Percentiles rank a stretch among this genome's conserved stretches.
These are phyloP conservation scores for Agrocybe pediades DNA, from an alignment of 768 basidiomycete species.

Conservation along the genomic window DNA sequence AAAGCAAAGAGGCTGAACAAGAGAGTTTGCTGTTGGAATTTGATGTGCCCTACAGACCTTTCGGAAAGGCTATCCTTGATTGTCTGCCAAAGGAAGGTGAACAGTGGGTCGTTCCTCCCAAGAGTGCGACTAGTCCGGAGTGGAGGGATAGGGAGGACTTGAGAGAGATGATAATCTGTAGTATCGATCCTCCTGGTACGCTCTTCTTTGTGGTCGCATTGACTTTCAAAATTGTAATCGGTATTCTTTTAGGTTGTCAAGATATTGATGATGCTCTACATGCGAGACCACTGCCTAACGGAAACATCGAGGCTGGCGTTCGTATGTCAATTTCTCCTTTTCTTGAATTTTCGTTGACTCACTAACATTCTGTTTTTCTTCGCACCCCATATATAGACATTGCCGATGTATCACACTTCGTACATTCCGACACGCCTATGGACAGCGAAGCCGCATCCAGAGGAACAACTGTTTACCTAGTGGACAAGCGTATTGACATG, in stretches of 20 bases:
- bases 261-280: slow-evolving; percentile 99
- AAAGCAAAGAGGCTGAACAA: slow-evolving; percentile 95
- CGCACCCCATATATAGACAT: slow-evolving; percentile 64
- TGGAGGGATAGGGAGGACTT: slow-evolving; percentile 92
- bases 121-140: slow-evolving; percentile 39
- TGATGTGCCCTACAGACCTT: slow-evolving; percentile 94
- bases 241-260: slow-evolving; percentile 68
- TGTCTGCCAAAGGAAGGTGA: slow-evolving; percentile 92
- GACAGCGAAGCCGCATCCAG: slow-evolving; percentile 94
- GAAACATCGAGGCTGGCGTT: slow-evolving; percentile 96
- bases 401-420: slow-evolving; percentile 97
- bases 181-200: slow-evolving; percentile 93
- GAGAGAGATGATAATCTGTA: slow-evolving; percentile 84
- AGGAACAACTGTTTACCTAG: slow-evolving; percentile 96
- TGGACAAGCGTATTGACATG: slow-evolving; percentile 99
- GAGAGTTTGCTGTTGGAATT: slow-evolving; percentile 93
- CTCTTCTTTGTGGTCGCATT: slow-evolving; percentile 5
- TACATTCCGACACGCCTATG: slow-evolving; percentile 92
- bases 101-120: slow-evolving; percentile 88
- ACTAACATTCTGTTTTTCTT: not conserved
- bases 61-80: slow-evolving; percentile 91
- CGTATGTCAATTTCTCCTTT: slow-evolving; percentile 61
- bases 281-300: slow-evolving; percentile 83
- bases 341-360: not conserved
- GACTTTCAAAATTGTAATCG: not conserved